Percentiles rank a stretch among this genome's conserved stretches.
Evolutionary conservation across 75 land plant species (phyloP).

Genomic region (Selaginella tamariscina): DNA sequence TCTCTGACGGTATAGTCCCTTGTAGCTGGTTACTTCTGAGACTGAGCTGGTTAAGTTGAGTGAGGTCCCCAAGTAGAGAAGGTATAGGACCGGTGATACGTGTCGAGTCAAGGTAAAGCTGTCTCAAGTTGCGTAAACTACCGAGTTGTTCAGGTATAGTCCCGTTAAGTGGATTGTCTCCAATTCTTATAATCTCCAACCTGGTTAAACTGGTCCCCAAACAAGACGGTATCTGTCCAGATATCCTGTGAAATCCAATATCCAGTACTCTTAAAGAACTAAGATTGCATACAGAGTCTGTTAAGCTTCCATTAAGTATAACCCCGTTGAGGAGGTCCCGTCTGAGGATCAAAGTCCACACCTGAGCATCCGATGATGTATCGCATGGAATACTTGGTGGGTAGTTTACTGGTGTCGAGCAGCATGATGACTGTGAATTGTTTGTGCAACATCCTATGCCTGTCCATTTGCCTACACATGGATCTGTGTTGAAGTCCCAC

Average conservation of each 20-base stretch:
- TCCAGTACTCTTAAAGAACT: neutral
- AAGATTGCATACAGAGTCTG: neutral
- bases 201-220: neutral
- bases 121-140: neutral
- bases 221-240: neutral
- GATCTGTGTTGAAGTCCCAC: neutral
- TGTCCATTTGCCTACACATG: neutral
- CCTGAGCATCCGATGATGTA: neutral
- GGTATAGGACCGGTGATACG: slow-evolving; percentile 28
- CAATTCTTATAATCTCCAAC: neutral
- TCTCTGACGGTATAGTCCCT: slow-evolving; percentile 39
- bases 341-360: neutral
- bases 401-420: neutral
- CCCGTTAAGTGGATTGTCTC: neutral
- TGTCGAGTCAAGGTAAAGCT: slow-evolving; percentile 3
- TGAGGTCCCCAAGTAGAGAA: slow-evolving; percentile 29
- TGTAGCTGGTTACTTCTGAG: slow-evolving; percentile 57
- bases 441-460: neutral
- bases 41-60: slow-evolving; percentile 31
- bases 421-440: neutral
- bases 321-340: neutral
- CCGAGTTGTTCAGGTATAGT: neutral
- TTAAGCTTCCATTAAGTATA: neutral
- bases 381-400: neutral
- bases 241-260: neutral